Evolutionary conservation across 2,329 filamentous ascomycete genomes (phyloP), one percentile per base, ranked within the genome.

Genomic region (Diaporthe helianthi): DNA sequence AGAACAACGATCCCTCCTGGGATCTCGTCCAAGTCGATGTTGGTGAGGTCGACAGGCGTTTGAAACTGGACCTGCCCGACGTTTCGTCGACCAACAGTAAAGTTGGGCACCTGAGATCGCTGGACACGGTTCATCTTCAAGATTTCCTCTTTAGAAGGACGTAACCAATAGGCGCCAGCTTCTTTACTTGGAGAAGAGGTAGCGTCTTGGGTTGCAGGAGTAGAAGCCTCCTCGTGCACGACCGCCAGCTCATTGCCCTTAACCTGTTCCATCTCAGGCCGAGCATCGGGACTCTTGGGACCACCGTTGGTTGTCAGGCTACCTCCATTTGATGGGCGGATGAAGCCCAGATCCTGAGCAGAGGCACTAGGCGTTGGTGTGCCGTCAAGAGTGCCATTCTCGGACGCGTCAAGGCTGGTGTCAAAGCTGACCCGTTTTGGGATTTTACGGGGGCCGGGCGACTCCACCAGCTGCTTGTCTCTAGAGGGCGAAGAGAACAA

Each of bases 391-490:
- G 65, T 66, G 33, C 79, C 79, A 46, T 83, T 84, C 69, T 81
- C 80, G 38, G 80, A 77, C 12, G 81, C 78, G 72, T 84, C 84
- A 29, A 84, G 86, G 75, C 86, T 87, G 4, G 90, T 89, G 76
- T 97, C 94, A 75, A 98, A 99, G 82, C 94, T 98, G 65, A 99
- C 96, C 65, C 92, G 90, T 84, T 97, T 98, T 73, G 91, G 90
- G 49, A 92, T 80, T 75, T 90, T 90, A 65, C 85, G 83, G 38
- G 80, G 77, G 72, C 83, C 78, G 55, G 78, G 69, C 52, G 79
- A 74, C 17, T 85, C 85, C 24, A 77, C 74, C 2, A 76, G 72
- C 19, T 79, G 75, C 74, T 83, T 85, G 44, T 86, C 84, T 76
- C 85, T 89, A 66, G 82, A 85, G 0, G 88, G 87, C 1, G 88